These are phyloP conservation scores for Metschnikowia lachancei DNA, from an alignment of 805 yeast species.

Conservation along the genomic window DNA sequence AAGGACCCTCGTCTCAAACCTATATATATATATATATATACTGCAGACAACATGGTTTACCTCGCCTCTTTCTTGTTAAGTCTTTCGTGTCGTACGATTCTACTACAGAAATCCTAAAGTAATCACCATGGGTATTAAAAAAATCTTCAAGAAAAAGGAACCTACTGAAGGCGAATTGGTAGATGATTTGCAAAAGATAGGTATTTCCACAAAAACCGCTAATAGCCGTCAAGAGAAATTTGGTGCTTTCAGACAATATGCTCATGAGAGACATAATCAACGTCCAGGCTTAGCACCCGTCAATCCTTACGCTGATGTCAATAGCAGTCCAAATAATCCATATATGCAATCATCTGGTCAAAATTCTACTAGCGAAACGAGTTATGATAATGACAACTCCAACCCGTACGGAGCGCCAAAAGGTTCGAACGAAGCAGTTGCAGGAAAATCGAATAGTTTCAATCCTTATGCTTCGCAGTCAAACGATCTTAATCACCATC, in stretches of 20 bases:
- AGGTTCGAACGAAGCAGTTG: not conserved
- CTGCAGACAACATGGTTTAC: not conserved
- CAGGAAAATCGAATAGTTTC: conserved; percentile 7
- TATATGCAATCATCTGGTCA: conserved; percentile 5
- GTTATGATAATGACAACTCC: not conserved
- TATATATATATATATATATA: too few relatives aligned
- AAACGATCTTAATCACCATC: not conserved
- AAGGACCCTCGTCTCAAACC: not conserved
- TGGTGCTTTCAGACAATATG: conserved; percentile 49
- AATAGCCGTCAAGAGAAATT: conserved; percentile 45
- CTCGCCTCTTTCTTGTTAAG: not conserved
- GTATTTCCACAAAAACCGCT: conserved; percentile 41
- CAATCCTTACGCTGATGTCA: conserved; percentile 41
- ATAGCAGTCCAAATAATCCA: conserved; percentile 15
- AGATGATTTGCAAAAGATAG: conserved; percentile 38
- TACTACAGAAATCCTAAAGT: not conserved
- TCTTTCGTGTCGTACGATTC: not conserved
- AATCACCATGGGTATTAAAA: conserved; percentile 44
- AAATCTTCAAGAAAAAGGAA: conserved; percentile 49
- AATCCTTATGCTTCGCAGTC: conserved; percentile 6
- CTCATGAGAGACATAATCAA: conserved; percentile 38
- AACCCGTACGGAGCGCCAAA: not conserved
- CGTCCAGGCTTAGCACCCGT: conserved; percentile 41
- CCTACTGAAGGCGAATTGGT: conserved; percentile 47
- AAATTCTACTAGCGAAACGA: not conserved